A percentile compares a stretch with the other conserved stretches of the same genome.
Evolutionary conservation across 2,329 filamentous ascomycete genomes (phyloP).

Genomic region (Pseudogymnoascus sp.): DNA sequence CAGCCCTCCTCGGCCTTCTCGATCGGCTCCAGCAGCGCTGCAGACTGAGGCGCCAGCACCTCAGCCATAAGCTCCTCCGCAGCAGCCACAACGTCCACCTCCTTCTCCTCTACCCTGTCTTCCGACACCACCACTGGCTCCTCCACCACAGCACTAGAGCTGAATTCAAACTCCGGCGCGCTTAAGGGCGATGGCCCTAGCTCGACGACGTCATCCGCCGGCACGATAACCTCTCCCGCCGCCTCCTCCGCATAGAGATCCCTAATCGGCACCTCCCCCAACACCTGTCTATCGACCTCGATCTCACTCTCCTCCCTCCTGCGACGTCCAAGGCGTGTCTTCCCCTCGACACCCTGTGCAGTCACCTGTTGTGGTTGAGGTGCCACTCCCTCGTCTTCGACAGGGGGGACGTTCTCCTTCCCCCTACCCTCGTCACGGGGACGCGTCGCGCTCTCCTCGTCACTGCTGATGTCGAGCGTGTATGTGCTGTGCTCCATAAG

Average conservation of each 20-base stretch:
- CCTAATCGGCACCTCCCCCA: slow-evolving; percentile 57
- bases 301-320: slow-evolving; percentile 45
- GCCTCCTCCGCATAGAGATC: slow-evolving; percentile 62
- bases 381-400: slow-evolving; percentile 37
- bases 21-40: slow-evolving; percentile 44
- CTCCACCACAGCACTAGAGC: slow-evolving; percentile 12
- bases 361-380: slow-evolving; percentile 15
- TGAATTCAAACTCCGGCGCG: slow-evolving; percentile 4
- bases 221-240: slow-evolving; percentile 51
- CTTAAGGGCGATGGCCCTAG: slow-evolving; percentile 17
- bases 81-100: slow-evolving; percentile 25
- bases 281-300: slow-evolving; percentile 55
- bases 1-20: slow-evolving; percentile 53
- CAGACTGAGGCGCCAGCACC: slow-evolving; percentile 32
- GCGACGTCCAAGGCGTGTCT: not conserved
- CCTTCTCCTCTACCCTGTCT: slow-evolving; percentile 15
- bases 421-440: slow-evolving; percentile 49
- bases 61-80: slow-evolving; percentile 32
- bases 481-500: slow-evolving; percentile 85
- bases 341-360: slow-evolving; percentile 15
- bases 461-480: slow-evolving; percentile 79
- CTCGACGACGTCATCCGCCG: slow-evolving; percentile 52
- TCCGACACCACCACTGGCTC: slow-evolving; percentile 15
- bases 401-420: slow-evolving; percentile 89
- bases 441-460: slow-evolving; percentile 59